Base-by-base conservation (phyloP, 106 monocot genomes). In the Cymbidium sinense region DNA sequence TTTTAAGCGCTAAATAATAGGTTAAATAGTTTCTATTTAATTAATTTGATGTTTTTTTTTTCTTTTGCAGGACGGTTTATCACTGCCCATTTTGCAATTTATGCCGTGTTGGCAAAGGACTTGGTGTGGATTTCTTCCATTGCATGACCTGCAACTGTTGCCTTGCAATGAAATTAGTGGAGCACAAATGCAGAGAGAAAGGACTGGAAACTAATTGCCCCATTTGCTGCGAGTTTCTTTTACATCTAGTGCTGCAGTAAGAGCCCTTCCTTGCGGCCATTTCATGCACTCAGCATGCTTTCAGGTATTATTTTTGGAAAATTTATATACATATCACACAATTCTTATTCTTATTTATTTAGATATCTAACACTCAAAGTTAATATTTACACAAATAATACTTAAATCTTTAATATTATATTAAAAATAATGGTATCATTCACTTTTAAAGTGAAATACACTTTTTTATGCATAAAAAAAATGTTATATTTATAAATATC, bases 271-370 rank as follows among this genome's bases (percentile, higher is more conserved):
- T 44, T 99, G 98, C 70, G 98, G 98, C 31, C 98, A 99, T 82
- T 99, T 99, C 85, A 99, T 99, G 98, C 98, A 99, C 77, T 99
- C 98, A 64, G 92, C 98, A 25, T 99, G 98, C 72, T 99, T 99
- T 84, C 98, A 94, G 98, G 98, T 96, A 50, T 33, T 30, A 52
- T 11, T 43, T 43, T 43, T 3, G 37, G 37, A 3, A 39, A 39
- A 39, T 39, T n/a, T n/a, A n/a, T n/a, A n/a, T n/a, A n/a, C n/a
- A n/a, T n/a, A n/a, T n/a, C n/a, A n/a, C n/a, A n/a, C n/a, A n/a
- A n/a, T n/a, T n/a, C n/a, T n/a, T n/a, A n/a, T n/a, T n/a, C n/a
- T n/a, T n/a, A n/a, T n/a, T n/a, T n/a, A n/a, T n/a, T n/a, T n/a
- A n/a, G n/a, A n/a, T n/a, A n/a, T n/a, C n/a, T n/a, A n/a, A n/a